Evolutionary conservation across 1,284 basidiomycete genomes (phyloP).

Genomic region (Leccinum pachyderme): DNA sequence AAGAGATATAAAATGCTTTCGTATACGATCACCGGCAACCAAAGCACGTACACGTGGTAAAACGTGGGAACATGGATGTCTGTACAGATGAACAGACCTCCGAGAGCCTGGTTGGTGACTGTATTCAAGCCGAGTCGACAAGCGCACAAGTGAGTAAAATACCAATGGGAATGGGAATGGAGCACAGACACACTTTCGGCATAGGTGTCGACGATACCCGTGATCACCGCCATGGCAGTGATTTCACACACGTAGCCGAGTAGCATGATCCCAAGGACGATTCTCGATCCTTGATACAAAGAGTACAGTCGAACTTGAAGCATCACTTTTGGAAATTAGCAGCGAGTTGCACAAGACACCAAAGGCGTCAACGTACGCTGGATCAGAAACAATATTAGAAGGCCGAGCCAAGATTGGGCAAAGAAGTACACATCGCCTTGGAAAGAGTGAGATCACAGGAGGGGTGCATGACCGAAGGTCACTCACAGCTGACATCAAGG

Average conservation of each 20-base stretch:
- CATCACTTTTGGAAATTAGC: background rate
- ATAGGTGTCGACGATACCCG: background rate
- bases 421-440: background rate
- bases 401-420: background rate
- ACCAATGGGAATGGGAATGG: no score
- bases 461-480: background rate
- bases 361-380: background rate
- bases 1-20: background rate
- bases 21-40: background rate
- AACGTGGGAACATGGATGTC: background rate
- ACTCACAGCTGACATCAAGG: background rate
- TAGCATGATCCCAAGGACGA: background rate
- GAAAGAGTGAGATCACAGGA: background rate
- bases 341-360: background rate
- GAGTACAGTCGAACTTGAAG: conserved; percentile 2
- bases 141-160: background rate
- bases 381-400: background rate
- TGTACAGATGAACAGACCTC: background rate
- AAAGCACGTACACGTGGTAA: background rate
- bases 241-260: conserved; percentile 1
- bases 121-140: background rate
- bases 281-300: background rate
- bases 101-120: background rate
- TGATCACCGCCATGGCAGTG: background rate
- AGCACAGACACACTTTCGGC: background rate